phyloP scores from a whole-genome alignment of 768 basidiomycete species.

The Suillus tomentosus region DNA sequence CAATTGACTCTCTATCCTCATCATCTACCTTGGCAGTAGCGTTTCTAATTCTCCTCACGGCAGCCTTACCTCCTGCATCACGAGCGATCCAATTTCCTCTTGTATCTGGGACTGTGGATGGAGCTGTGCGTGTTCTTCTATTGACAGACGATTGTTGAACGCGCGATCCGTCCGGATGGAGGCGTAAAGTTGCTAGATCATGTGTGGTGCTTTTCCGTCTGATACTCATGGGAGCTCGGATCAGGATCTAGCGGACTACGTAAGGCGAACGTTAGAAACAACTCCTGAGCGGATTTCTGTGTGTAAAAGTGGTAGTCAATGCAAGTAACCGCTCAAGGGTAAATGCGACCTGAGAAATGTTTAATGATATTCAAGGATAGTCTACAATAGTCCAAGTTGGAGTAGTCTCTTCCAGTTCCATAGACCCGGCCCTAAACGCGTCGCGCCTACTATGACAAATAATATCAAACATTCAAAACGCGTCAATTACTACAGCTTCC shows the following conservation, averaged over 20 bases:
- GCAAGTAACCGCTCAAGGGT: too few species aligned
- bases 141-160: slow-evolving; percentile 49
- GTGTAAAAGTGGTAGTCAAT: not conserved
- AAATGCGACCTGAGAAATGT: too few species aligned
- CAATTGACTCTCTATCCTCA: slow-evolving; percentile 26
- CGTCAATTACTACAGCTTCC: slow-evolving; percentile 5
- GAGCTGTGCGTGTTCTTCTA: slow-evolving; percentile 35
- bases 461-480: slow-evolving; percentile 4
- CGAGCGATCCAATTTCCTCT: slow-evolving; percentile 67
- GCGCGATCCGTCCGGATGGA: slow-evolving; percentile 66
- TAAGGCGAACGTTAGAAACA: not conserved
- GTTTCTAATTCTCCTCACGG: slow-evolving; percentile 40
- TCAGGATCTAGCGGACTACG: slow-evolving; percentile 1
- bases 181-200: slow-evolving; percentile 63
- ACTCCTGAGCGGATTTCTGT: not conserved
- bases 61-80: slow-evolving; percentile 59
- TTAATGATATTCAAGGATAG: not conserved
- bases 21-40: slow-evolving; percentile 22
- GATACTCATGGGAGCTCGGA: slow-evolving; percentile 28
- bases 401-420: not conserved
- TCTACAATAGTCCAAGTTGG: not conserved
- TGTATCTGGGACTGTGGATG: slow-evolving; percentile 41
- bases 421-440: slow-evolving; percentile 20
- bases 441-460: slow-evolving; percentile 12
- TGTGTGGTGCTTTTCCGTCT: slow-evolving; percentile 55